Evolutionary conservation across 352 stramenopile genomes (phyloP).

Genomic region (Nannochloropsis limnetica): DNA sequence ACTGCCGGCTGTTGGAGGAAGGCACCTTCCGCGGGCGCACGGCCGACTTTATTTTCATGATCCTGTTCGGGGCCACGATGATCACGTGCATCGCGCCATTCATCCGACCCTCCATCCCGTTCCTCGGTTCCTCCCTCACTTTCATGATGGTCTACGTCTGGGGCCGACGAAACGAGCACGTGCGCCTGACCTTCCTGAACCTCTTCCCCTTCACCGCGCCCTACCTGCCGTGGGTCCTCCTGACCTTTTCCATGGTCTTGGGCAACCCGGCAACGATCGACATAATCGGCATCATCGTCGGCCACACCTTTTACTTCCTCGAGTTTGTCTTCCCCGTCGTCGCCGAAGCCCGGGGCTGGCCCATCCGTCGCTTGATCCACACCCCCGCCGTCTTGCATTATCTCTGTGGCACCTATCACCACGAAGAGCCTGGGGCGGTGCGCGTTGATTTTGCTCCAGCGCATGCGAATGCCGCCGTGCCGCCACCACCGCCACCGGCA

Average conservation of each 20-base stretch:
- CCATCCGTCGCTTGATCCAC: constrained; percentile 72
- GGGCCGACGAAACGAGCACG: constrained; percentile 82
- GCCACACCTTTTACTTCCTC: constrained; percentile 98
- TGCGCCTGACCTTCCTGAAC: constrained; percentile 93
- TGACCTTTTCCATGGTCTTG: constrained; percentile 83
- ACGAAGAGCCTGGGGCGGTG: neutral
- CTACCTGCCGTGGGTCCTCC: constrained; percentile 95
- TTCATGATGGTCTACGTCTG: constrained; percentile 99
- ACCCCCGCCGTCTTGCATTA: constrained; percentile 78
- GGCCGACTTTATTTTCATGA: constrained; percentile 94
- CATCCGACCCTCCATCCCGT: constrained; percentile 73
- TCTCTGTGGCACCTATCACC: constrained; percentile 51
- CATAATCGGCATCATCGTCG: constrained; percentile 95
- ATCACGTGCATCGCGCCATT: constrained; percentile 90
- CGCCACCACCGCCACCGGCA: neutral
- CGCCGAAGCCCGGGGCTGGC: constrained; percentile 86
- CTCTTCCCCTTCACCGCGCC: constrained; percentile 95
- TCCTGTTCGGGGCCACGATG: constrained; percentile 82
- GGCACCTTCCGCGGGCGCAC: constrained; percentile 91
- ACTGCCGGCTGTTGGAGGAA: constrained; percentile 53
- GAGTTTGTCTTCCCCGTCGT: constrained; percentile 97
- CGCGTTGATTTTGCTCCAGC: neutral
- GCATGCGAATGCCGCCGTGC: neutral
- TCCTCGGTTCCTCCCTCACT: constrained; percentile 93
- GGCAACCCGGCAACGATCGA: constrained; percentile 83